Base-by-base conservation (phyloP, 305 asterid species). In the Fraxinus greggii region DNA sequence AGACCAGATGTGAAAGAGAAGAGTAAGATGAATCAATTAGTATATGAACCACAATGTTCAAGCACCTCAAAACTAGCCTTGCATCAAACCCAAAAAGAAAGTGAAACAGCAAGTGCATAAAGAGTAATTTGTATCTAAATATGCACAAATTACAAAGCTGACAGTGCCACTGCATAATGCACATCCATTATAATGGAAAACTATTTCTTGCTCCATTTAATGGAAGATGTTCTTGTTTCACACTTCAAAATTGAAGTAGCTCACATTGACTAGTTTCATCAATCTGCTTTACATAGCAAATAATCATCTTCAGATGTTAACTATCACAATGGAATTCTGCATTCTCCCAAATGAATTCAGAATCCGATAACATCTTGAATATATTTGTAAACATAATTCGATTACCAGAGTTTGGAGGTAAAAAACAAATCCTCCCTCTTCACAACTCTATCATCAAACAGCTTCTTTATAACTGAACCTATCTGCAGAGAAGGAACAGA, bases 341-440 rank as follows among this genome's bases (percentile, higher is more conserved):
- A 51, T 51, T 51, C 61, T 51, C 23, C 61, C 6, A 51, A 51
- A 51, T 51, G 61, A 51, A 51, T 51, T 51, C 61, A 82, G 81
- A 81, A 81, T 24, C 35, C 10, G 9, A 59, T 61, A 10, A 21
- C n/a, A 1, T 77, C 42, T 67, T n/a, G 12, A 21, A 59, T 42
- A 15, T 29, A 31, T 75, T 17, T 26, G 29, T 24, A 26, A 76
- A 36, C 72, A 2, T 23, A 70, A 61, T 17, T 42, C 19, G 24
- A 77, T 79, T 90, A 94, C 98, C 97, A 91, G 88, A 93, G 95
- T 84, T 95, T 95, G 81, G 98, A 95, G 74, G 98, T 91, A 81
- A 95, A 89, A 75, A 90, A 95, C 88, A 93, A 86, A 29, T 95
- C 98, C 81, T 85, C 93, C 86, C 98, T 86, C 92, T 91, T 91